Base-by-base conservation (phyloP, 805 yeast genomes). In the Diddensiella santjacobensis region DNA sequence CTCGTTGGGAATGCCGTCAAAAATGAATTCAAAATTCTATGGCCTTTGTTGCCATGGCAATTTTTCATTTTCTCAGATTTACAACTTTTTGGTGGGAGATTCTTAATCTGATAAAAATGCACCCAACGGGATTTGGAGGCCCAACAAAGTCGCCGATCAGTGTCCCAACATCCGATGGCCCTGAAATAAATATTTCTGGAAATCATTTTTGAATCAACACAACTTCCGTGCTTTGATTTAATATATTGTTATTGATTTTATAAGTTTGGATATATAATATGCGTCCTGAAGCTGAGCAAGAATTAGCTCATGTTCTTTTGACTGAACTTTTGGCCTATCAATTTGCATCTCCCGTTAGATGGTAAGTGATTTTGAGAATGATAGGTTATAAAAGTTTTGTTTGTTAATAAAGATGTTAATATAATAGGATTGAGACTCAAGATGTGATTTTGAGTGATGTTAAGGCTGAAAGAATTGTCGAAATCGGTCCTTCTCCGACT, bases 401-500 rank as follows among this genome's bases (percentile, higher is more conserved):
- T n/a, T n/a, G n/a, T n/a, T n/a, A n/a, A n/a, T n/a, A n/a, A 26
- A 26, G 11, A 26, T 13, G n/a, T n/a, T n/a, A n/a, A n/a, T n/a
- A 15, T 17, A n/a, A 17, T 36, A 66, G 70, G 73, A 93, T 95
- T 69, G 99, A 95, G 69, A 93, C 99, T 54, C 99, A 93, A 72
- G 99, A 93, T 74, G 98, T 93, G 50, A 86, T 93, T 67, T 79
- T 93, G 67, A 86, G 87, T 68, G 93, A 89, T 61, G 84, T 81
- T 79, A 89, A 91, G 71, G 85, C 97, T 53, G 99, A 95, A 73
- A 81, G 99, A 65, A 91, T 93, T 53, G 96, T 93, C 58, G 99
- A 93, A 71, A 87, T 93, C 56, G 99, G 99, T 48, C 99, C 99
- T 53, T 89, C 98, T 42, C 98, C 99, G 52, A 93, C 99, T 39